Evolutionary conservation across 2,329 filamentous ascomycete genomes (phyloP), one percentile per base, ranked within the genome.

Genomic region (Verticillium nubilum): DNA sequence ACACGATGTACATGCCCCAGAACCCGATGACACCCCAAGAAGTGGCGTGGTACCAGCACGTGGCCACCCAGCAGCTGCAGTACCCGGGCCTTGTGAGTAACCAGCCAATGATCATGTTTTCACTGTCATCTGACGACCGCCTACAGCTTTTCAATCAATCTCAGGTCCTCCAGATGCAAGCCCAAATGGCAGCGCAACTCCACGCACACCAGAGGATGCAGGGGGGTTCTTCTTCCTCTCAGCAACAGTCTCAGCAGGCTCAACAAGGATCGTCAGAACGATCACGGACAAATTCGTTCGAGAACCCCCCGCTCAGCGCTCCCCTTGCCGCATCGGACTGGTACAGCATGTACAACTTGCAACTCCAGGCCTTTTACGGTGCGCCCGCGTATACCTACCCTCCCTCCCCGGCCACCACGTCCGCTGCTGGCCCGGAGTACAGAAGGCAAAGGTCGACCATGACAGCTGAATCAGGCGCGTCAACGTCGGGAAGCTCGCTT

Each of bases 231-330:
- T 57, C 58, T n/a, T 37, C 29, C 9, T 13, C 55, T 7, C 62
- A 63, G 33, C 62, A 61, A 31, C 52, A 53, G 50, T 33, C 25
- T 13, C 76, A 57, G n/a, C 78, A 80, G 59, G 72, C 73, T 10
- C 72, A 77, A 61, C 77, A 75, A 70, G 76, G 72, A 58, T 68
- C 78, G 57, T 67, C 73, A 29, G 78, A 84, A 66, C 74, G 86
- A 63, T 82, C 84, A 37, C 80, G 86, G 62, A 86, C 84, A 6
- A 86, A 83, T 67, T 87, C 85, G 13, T 84, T 87, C 66, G 85
- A 88, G 66, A 86, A 82, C 58, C 25, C 25, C 37, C 85, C 85
- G 5, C 69, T 86, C 37, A 82, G 78, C n/a, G 82, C 84, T 1
- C 83, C 85, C 2, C 67, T 86, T 3, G 61, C 58, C 23, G 79